Evolutionary conservation across 2,329 filamentous ascomycete species (phyloP).

Genomic region (Karstenula rhodostoma): DNA sequence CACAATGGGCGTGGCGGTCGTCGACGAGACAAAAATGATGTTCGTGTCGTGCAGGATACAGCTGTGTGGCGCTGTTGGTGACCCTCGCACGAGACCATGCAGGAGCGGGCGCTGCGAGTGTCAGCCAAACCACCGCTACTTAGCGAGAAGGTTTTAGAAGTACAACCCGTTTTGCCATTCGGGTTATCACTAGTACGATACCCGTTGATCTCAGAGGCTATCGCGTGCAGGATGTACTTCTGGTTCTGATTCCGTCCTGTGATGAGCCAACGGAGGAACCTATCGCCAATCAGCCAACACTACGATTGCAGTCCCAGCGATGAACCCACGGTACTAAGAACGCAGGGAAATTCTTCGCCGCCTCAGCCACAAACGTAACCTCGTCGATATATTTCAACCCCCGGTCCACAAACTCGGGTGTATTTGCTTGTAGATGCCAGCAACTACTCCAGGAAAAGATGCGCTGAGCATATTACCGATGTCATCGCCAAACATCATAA

Average conservation of each 20-base stretch:
- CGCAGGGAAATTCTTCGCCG: not conserved
- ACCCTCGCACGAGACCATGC: not conserved
- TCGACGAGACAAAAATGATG: not conserved
- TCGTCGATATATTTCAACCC: constrained; percentile 10
- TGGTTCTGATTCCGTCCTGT: not conserved
- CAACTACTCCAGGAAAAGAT: not conserved
- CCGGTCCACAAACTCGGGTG: constrained; percentile 1
- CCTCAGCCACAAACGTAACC: not conserved
- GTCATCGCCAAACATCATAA: constrained; percentile 14
- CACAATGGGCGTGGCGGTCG: not conserved
- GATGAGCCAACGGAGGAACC: not conserved
- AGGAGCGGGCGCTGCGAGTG: not conserved
- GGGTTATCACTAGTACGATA: not conserved
- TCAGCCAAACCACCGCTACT: too few relatives aligned
- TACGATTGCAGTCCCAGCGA: too few relatives aligned
- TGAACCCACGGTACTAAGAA: constrained; percentile 3
- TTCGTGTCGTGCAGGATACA: not conserved
- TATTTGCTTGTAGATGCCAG: constrained; percentile 7
- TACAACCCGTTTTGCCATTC: not conserved
- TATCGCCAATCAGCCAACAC: not conserved
- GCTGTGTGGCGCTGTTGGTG: not conserved
- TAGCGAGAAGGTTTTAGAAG: too few relatives aligned
- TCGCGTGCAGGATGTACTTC: not conserved
- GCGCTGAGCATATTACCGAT: not conserved
- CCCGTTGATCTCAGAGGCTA: not conserved